Conservation (phyloP, 306 rosid species). For the Abrus precatorius region DNA sequence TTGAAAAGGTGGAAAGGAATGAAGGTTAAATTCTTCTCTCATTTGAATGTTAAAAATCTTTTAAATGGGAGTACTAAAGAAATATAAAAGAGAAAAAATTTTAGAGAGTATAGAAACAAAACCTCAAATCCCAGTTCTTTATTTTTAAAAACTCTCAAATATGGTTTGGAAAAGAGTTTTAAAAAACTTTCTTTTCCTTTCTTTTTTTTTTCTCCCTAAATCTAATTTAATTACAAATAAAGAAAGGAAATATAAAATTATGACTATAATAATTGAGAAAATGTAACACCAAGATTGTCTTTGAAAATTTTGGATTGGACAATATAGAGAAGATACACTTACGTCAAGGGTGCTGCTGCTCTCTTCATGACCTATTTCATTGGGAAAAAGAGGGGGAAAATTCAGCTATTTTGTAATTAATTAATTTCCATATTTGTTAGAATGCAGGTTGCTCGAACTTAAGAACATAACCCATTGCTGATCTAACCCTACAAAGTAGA, state of each 20-base stretch:
- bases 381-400: neutral
- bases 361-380: slow-evolving; percentile 35
- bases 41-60: no score
- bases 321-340: slow-evolving; percentile 18
- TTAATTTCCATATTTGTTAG: neutral
- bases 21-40: neutral
- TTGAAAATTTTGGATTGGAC: neutral
- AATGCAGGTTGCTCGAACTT: neutral
- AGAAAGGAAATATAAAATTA: neutral
- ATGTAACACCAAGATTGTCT: neutral
- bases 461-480: no score
- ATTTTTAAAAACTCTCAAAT: no score
- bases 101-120: no score
- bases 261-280: neutral
- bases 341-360: neutral
- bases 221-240: neutral
- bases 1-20: no score
- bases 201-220: no score
- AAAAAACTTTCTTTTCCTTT: no score
- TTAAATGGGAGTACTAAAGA: no score
- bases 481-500: neutral
- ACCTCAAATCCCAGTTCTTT: no score
- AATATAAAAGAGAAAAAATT: no score
- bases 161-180: no score
- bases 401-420: neutral